Evolutionary conservation across 208 protist genomes (phyloP).

Genomic region (Vickermania ingenoplastis): DNA sequence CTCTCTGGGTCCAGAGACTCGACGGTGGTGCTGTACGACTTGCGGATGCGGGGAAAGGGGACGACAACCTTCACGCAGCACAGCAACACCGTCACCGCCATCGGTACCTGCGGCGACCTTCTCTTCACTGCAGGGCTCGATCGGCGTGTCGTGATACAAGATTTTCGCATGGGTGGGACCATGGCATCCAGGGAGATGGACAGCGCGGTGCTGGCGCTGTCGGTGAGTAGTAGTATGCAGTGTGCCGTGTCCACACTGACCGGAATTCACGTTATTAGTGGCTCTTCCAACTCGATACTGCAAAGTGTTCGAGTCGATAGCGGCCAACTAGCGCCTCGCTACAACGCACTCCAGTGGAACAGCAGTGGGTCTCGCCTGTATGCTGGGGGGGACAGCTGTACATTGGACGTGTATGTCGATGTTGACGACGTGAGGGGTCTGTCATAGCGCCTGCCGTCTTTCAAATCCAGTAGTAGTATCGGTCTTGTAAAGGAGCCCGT

Average conservation of each 20-base stretch:
- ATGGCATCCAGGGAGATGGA: constrained; percentile 49
- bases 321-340: constrained; percentile 33
- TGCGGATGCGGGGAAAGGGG: constrained; percentile 27
- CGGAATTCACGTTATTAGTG: constrained; percentile 66
- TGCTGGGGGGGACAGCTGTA: constrained; percentile 59
- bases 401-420: constrained; percentile 50
- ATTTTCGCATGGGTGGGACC: constrained; percentile 72
- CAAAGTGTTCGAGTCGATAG: constrained; percentile 29
- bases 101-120: constrained; percentile 64
- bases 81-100: constrained; percentile 64
- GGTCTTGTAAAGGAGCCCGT: too few species aligned
- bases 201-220: constrained; percentile 65
- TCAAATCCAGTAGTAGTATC: too few species aligned
- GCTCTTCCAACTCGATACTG: constrained; percentile 19
- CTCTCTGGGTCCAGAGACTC: constrained; percentile 81
- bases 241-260: constrained; percentile 81
- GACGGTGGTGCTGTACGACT: constrained; percentile 71
- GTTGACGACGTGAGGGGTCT: background rate
- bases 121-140: constrained; percentile 80
- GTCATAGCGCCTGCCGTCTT: too few species aligned
- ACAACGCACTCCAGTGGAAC: constrained; percentile 78
- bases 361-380: constrained; percentile 54
- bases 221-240: constrained; percentile 49
- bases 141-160: constrained; percentile 57
- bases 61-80: constrained; percentile 46